Conservation (phyloP, 2,329 filamentous ascomycete species). For the Venturia effusa region DNA sequence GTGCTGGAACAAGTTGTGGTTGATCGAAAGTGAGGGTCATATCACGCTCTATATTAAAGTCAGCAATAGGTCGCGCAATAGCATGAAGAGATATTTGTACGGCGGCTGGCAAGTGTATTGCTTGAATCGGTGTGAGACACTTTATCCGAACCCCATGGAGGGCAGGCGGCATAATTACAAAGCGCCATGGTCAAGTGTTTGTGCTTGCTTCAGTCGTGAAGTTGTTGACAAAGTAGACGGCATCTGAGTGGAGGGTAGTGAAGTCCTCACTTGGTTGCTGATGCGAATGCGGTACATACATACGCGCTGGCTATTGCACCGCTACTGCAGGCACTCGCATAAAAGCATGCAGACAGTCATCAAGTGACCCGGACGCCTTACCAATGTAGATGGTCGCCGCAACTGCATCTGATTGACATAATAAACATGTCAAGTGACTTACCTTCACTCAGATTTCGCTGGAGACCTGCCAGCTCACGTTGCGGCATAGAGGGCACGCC, state of each 20-base stretch:
- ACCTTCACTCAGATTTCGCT: background rate
- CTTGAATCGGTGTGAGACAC: background rate
- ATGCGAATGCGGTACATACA: background rate
- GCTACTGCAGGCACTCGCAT: background rate
- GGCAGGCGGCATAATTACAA: background rate
- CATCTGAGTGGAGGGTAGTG: background rate
- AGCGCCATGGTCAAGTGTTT: background rate
- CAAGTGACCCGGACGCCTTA: background rate
- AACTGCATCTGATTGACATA: background rate
- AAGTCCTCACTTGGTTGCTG: background rate
- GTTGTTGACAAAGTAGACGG: background rate
- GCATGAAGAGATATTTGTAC: background rate
- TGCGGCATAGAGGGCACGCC: background rate
- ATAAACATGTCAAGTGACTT: background rate
- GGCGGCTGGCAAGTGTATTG: background rate
- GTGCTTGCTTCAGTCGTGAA: background rate
- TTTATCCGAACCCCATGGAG: background rate
- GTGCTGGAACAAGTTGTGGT: conserved; percentile 4
- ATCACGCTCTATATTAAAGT: conserved; percentile 4
- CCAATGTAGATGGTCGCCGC: background rate
- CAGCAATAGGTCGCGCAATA: background rate
- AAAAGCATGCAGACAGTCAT: background rate
- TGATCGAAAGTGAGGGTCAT: conserved; percentile 9
- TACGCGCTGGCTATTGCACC: conserved; percentile 1
- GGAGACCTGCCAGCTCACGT: background rate